Evolutionary conservation across 768 basidiomycete species (phyloP).

Genomic region (Russula lepida): DNA sequence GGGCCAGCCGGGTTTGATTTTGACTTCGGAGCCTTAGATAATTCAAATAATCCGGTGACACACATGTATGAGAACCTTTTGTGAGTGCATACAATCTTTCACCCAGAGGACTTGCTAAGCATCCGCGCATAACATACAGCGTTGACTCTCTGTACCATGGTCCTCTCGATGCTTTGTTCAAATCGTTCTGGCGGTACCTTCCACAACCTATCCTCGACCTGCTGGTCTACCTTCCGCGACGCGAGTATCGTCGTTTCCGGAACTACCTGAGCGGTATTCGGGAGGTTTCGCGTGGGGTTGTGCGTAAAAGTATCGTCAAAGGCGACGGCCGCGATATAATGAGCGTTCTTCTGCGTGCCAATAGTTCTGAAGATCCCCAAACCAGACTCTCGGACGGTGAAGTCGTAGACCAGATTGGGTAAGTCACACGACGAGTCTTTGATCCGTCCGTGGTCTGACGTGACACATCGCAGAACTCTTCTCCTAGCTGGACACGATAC

Average conservation of each 20-base stretch:
- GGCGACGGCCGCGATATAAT: constrained; percentile 29
- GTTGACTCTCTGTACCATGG: constrained; percentile 21
- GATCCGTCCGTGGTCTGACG: background rate
- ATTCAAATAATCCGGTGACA: constrained; percentile 8
- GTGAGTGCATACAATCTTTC: background rate
- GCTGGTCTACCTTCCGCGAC: constrained; percentile 27
- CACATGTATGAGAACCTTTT: constrained; percentile 11
- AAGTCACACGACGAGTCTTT: background rate
- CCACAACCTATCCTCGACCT: constrained; percentile 24
- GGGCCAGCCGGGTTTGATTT: constrained; percentile 9
- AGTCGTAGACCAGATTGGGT: constrained; percentile 30
- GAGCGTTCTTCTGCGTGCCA: constrained; percentile 31
- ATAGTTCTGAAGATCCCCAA: constrained; percentile 26
- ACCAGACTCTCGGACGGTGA: constrained; percentile 27
- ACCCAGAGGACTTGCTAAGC: background rate
- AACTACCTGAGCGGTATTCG: constrained; percentile 23
- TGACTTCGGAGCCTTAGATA: constrained; percentile 12
- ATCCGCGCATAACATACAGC: constrained; percentile 15
- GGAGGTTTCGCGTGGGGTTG: constrained; percentile 22
- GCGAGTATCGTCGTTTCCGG: constrained; percentile 27
- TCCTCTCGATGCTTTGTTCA: constrained; percentile 22
- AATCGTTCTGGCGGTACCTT: constrained; percentile 26
- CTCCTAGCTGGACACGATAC: constrained; percentile 27
- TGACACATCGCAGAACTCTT: background rate
- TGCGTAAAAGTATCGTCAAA: constrained; percentile 23